These are phyloP conservation scores for Fistulifera pelliculosa DNA, from an alignment of 108 stramenopile species.

Conservation along the genomic window DNA sequence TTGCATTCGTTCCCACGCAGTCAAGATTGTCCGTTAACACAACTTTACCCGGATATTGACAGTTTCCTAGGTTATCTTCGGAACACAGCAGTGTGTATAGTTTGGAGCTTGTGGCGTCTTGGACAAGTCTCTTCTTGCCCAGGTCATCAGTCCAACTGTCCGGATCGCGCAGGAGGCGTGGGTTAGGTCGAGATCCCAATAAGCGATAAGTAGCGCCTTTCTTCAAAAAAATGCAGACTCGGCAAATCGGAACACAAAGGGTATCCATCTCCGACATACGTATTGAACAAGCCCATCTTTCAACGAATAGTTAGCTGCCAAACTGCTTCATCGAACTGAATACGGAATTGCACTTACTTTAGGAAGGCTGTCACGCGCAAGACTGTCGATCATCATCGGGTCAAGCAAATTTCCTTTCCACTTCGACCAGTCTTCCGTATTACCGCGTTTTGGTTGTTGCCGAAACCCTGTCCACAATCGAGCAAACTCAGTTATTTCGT, in stretches of 20 bases:
- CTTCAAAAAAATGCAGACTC: constrained; percentile 34
- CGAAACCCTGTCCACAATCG: constrained; percentile 38
- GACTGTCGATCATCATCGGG: constrained; percentile 44
- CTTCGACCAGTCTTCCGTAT: constrained; percentile 18
- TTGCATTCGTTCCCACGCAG: constrained; percentile 46
- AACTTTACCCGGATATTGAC: constrained; percentile 25
- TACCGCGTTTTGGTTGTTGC: constrained; percentile 12
- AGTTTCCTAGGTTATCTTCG: constrained; percentile 11
- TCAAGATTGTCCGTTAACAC: constrained; percentile 24
- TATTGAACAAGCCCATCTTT: constrained; percentile 24
- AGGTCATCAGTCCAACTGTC: constrained; percentile 14
- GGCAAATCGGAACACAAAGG: constrained; percentile 40
- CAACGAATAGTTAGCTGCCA: neutral
- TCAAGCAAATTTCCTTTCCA: constrained; percentile 25
- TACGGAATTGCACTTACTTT: neutral
- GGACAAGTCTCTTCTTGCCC: neutral
- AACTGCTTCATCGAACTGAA: neutral
- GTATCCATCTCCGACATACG: constrained; percentile 59
- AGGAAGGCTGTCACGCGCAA: constrained; percentile 20
- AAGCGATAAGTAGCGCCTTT: constrained; percentile 40
- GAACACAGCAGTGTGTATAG: constrained; percentile 34
- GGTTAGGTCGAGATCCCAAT: constrained; percentile 19
- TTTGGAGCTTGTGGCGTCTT: constrained; percentile 11
- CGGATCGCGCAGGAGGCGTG: constrained; percentile 4
- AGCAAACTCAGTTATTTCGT: constrained; percentile 33